Base-by-base conservation (phyloP, 192 early-diverging fungal genomes). In the Dissophora ornata region DNA sequence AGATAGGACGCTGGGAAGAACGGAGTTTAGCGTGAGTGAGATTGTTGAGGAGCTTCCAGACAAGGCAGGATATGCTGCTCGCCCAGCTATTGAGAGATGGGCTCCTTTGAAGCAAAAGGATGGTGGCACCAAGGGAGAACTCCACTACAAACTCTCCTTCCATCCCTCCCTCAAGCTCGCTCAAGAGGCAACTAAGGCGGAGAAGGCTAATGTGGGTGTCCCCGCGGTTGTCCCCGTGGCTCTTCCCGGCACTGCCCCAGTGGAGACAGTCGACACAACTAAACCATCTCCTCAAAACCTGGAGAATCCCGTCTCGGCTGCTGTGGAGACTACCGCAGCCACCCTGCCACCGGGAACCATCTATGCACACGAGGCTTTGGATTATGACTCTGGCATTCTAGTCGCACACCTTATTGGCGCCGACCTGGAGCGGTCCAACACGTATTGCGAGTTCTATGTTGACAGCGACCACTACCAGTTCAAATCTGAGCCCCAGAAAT, bases 1-100 rank as follows among this genome's bases (percentile, higher is more conserved):
- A 73, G 93, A 99, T 67, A 93, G 92, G 68, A 83, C 86, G n/a
- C 81, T 99, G 41, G 96, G 97, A 51, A 84, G 85, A 47, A 81
- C 87, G 3, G 77, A 82, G 45, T 81, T 94, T 18, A 63, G 85
- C 40, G 82, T 93, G 42, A 87, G 70, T 22, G 83, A 90, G 36
- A 52, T 93, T 44, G 84, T 89, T 24, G 83, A 86, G 52, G 81
- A 88, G 50, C 46, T 79, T n/a, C 67, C 67, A 2, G 63, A 78
- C 3, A 77, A 77, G 63, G 57, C 57, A 56, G 73, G 73, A 48
- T 63, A 69, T 56, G 48, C 46, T 24, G 59, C 66, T 5, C 59
- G 65, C 33, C 67, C 77, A 36, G 25, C 32, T 3, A 48, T 71
- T 22, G 52, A 67, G 42, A 62, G 58, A 21, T 89, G 87, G 83